phyloP scores from a whole-genome alignment of 345 rosid species.

The Euclidium syriacum region DNA sequence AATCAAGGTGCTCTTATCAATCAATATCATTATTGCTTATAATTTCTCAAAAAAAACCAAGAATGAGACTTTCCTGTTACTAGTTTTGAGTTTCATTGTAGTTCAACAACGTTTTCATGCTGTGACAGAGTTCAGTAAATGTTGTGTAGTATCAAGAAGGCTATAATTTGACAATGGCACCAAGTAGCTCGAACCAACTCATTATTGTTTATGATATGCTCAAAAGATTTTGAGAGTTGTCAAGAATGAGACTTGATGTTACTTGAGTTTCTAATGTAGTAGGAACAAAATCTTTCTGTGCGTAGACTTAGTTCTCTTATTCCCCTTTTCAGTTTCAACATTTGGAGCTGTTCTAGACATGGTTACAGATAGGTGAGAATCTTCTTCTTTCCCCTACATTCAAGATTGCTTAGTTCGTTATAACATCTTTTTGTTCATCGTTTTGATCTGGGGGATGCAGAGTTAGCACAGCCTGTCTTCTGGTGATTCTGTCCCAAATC shows the following conservation, averaged over 20 bases:
- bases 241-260: too few relatives aligned
- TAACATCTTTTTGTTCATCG: neutral
- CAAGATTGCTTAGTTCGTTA: neutral
- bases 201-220: too few relatives aligned
- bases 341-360: constrained; percentile 97
- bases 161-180: constrained; percentile 5
- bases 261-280: too few relatives aligned
- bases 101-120: neutral
- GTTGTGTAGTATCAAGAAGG: neutral
- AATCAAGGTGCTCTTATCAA: constrained; percentile 56
- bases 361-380: constrained; percentile 88
- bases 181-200: too few relatives aligned
- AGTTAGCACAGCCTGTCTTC: constrained; percentile 92
- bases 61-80: neutral
- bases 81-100: constrained; percentile 3
- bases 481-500: constrained; percentile 84
- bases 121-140: neutral
- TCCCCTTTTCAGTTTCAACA: constrained; percentile 65
- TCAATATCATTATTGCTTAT: neutral
- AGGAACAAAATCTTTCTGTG: too few relatives aligned
- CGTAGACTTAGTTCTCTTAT: too few relatives aligned
- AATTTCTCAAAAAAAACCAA: neutral
- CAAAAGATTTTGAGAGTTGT: too few relatives aligned
- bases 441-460: constrained; percentile 36
- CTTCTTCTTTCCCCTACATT: neutral